Evolutionary conservation across 768 basidiomycete genomes (phyloP), one percentile per base, ranked within the genome.

Genomic region (Agrocybe pediades): DNA sequence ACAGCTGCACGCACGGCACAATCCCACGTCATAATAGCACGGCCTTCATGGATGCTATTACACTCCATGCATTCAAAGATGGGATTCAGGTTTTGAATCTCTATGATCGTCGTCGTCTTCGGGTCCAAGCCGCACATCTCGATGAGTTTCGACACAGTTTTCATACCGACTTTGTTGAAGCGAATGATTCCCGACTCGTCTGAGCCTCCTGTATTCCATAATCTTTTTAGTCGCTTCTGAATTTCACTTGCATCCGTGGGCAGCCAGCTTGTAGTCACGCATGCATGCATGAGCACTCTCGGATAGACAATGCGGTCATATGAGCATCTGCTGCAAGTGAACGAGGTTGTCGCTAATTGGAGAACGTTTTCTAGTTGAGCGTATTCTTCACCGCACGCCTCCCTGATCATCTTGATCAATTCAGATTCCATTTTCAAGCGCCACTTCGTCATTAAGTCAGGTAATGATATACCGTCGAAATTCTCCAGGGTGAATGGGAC

Each of bases 51-150:
- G 6, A 42, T 33, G 42, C 53, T 48, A 33, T 49, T 50, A 50
- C 66, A 68, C 16, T 61, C 50, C 1, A 53, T 27, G 40, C 69
- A 70, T 41, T 66, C 67, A 26, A 68, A 53, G 24, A 70, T 65
- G 3, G 57, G 56, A 41, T 64, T 59, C 15, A 49, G 26, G 6
- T 24, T 55, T 30, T 70, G 65, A 62, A 70, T 63, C 9, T 54
- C 54, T 23, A 54, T 46, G 7, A 52, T 56, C 9, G 63, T 64
- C 4, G 63, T 61, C 20, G 53, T 58, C 21, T 54, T 53, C 13
- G 63, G 64, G 50, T 68, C 62, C 20, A 58, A 39, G 21, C 62
- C 64, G 42, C 59, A 61, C 24, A 62, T 54, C 30, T 57, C 57
- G 45, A 56, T 43, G 47, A 56, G 17, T 4, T 30, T 27, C 6